phyloP scores from a whole-genome alignment of 768 basidiomycete genomes.

The Suillus weaverae region DNA sequence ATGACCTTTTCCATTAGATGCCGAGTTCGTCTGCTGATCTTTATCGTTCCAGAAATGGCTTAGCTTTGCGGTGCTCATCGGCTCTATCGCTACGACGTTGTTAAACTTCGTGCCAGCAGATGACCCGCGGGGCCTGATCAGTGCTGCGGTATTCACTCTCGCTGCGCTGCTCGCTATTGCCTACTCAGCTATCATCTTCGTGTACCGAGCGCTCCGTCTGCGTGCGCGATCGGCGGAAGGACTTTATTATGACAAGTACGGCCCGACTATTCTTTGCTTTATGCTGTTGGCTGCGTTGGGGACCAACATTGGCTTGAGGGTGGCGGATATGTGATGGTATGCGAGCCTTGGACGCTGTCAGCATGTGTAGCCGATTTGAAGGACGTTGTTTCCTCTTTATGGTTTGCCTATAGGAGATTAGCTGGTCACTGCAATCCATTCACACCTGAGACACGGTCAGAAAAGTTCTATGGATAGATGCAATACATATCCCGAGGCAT shows the following conservation, averaged over 20 bases:
- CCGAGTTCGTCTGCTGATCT: constrained; percentile 7
- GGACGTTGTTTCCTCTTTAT: background rate
- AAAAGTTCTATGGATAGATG: no score
- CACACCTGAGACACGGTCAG: no score
- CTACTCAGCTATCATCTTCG: constrained; percentile 82
- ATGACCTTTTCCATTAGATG: constrained; percentile 32
- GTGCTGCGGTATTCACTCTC: constrained; percentile 85
- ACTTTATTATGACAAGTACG: constrained; percentile 87
- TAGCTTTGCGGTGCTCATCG: constrained; percentile 82
- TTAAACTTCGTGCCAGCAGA: constrained; percentile 80
- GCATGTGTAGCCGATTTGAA: background rate
- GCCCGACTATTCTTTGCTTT: constrained; percentile 73
- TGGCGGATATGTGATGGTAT: constrained; percentile 60
- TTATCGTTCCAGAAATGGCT: constrained; percentile 73
- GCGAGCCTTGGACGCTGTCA: background rate
- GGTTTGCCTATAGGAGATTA: background rate
- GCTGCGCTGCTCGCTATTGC: constrained; percentile 87
- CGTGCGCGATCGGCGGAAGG: constrained; percentile 73
- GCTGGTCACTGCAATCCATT: background rate
- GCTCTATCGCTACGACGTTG: constrained; percentile 85
- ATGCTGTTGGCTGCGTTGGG: constrained; percentile 68
- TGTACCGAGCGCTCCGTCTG: constrained; percentile 70
- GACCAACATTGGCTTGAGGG: constrained; percentile 72
- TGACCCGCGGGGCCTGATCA: constrained; percentile 77
- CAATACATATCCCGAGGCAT: no score